Evolutionary conservation across 768 basidiomycete species (phyloP), one percentile per base, ranked within the genome.

Genomic region (Hypholoma sublateritium): DNA sequence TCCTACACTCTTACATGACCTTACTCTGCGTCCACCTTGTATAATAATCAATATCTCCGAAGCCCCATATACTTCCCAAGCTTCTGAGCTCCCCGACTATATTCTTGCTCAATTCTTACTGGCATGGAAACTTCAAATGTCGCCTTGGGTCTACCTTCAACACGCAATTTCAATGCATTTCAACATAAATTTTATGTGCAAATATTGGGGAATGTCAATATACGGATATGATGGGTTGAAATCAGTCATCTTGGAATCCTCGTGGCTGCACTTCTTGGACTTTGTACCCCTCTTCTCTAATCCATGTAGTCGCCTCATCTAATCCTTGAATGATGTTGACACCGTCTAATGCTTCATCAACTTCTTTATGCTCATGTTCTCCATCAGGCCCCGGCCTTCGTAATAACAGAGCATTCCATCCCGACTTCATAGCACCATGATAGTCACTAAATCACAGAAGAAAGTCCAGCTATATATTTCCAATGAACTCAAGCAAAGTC

Each of bases 371-470:
- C 48, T 65, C 82, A 19, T 73, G 72, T 39, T 80, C 79, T 3
- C 80, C 83, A 7, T 81, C 79, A 8, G 70, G 62, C 3, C 80
- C 79, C 16, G 67, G 69, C 58, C 89, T 71, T 36, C 82, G 74
- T 41, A 91, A 58, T 42, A 90, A 64, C n/a, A 89, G 62, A 0
- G 86, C 81, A 13, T 79, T 69, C 69, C 87, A 76, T 16, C 85
- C 85, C 17, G 81, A 82, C 5, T 67, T 68, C 21, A 55, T 67
- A 0, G 89, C 87, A 5, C 88, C 90, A 11, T 75, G 37, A 65
- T 87, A 91, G 62, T 91, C 89, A 49, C 89, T 91, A 61, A 8
- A 56, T 25, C n/a, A 16, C 37, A 55, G 51, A 47, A 53, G 41
- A 39, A 48, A n/a, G 51, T 24, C 39, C 52, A 53, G 37, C 16